Evolutionary conservation across 441 rosid species (phyloP).

Genomic region (Aleurites moluccanus): DNA sequence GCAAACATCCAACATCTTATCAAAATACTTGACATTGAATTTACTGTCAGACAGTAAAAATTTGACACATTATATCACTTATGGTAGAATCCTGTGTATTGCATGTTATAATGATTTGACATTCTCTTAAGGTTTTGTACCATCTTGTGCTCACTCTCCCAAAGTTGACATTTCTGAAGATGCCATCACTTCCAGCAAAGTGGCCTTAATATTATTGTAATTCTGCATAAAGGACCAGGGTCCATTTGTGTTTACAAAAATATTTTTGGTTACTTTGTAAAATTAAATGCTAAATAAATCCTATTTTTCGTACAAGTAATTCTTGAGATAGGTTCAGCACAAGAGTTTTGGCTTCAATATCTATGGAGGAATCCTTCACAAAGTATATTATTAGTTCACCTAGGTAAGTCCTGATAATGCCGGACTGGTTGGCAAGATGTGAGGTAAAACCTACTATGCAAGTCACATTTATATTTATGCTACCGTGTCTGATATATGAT

Average conservation of each 20-base stretch:
- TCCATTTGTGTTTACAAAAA: background rate
- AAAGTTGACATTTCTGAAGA: background rate
- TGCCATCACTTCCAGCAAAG: background rate
- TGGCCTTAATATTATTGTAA: background rate
- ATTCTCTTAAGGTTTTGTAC: background rate
- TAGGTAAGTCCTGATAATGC: background rate
- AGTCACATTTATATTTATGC: background rate
- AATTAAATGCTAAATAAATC: background rate
- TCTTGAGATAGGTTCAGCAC: background rate
- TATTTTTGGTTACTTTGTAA: background rate
- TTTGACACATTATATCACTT: background rate
- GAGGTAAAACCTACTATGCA: conserved; percentile 48
- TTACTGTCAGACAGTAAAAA: no score
- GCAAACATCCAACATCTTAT: background rate
- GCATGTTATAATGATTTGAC: background rate
- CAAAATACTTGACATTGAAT: background rate
- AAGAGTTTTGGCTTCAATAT: background rate
- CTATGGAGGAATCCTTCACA: background rate
- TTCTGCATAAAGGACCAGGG: background rate
- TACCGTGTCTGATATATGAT: background rate
- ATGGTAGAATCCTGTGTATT: background rate
- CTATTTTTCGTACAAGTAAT: background rate
- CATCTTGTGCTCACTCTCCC: background rate
- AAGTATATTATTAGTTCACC: background rate
- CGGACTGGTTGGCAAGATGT: conserved; percentile 41